A percentile compares a stretch with the other conserved stretches of the same genome.
phyloP scores from a whole-genome alignment of 345 rosid species.

The Gossypium australe region DNA sequence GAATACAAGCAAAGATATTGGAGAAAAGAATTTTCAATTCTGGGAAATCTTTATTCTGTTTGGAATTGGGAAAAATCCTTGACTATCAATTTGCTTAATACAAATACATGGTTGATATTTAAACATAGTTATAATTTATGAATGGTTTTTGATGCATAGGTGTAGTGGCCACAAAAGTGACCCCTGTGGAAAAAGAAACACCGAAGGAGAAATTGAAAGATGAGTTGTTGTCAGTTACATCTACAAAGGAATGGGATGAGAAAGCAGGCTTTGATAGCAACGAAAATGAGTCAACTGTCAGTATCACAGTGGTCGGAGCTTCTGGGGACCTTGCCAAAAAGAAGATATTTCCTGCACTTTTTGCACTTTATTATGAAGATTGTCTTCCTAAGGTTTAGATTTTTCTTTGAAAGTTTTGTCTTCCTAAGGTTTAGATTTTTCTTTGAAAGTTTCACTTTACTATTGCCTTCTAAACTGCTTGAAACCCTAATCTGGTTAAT shows the following conservation, averaged over 20 bases:
- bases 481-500: background rate
- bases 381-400: constrained; percentile 79
- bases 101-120: background rate
- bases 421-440: constrained; percentile 59
- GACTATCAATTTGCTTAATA: background rate
- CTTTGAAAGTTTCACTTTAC: background rate
- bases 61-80: background rate
- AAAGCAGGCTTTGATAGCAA: constrained; percentile 35
- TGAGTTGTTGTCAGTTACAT: constrained; percentile 33
- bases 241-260: constrained; percentile 39
- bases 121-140: background rate
- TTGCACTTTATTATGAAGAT: constrained; percentile 92
- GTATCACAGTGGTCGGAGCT: constrained; percentile 93
- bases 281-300: constrained; percentile 61
- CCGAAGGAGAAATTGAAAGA: constrained; percentile 42
- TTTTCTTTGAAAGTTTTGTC: constrained; percentile 30
- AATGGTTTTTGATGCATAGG: constrained; percentile 33
- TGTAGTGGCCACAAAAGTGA: constrained; percentile 46
- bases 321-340: constrained; percentile 99
- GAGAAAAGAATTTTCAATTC: background rate
- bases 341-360: constrained; percentile 98
- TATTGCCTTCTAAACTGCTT: constrained; percentile 2
- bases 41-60: background rate
- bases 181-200: constrained; percentile 33
- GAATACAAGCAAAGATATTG: background rate